A percentile compares a stretch with the other conserved stretches of the same genome.
These are phyloP conservation scores for Apophysomyces trapeziformis DNA, from an alignment of 371 early-diverging fungal genomes.

Conservation along the genomic window DNA sequence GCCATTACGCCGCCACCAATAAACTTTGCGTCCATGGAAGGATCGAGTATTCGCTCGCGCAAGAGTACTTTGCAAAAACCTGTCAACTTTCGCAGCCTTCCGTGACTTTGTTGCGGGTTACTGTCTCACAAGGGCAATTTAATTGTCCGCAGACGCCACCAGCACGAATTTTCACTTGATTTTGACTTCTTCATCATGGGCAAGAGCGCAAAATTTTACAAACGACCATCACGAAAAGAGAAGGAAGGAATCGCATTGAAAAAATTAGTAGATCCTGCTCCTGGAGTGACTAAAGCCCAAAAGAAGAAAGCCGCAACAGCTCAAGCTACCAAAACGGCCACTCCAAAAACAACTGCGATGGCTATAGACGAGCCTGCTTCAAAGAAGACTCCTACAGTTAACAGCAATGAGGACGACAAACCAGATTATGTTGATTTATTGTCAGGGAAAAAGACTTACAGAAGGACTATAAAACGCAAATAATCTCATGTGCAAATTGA, in stretches of 20 bases:
- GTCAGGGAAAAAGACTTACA: constrained; percentile 51
- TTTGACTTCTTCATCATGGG: constrained; percentile 45
- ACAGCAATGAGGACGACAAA: constrained; percentile 20
- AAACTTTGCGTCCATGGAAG: too few species aligned
- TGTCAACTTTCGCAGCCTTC: too few species aligned
- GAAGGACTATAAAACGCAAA: constrained; percentile 44
- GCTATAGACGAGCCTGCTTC: constrained; percentile 27
- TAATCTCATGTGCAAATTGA: constrained; percentile 5
- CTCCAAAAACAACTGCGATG: constrained; percentile 22
- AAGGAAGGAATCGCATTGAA: constrained; percentile 53
- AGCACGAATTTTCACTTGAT: too few species aligned
- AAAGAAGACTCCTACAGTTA: constrained; percentile 21
- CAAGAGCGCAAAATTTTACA: constrained; percentile 65
- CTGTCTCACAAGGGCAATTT: too few species aligned
- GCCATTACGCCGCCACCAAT: too few species aligned
- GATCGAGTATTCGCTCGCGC: too few species aligned
- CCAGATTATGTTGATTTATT: constrained; percentile 55
- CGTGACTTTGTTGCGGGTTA: too few species aligned
- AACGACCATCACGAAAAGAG: constrained; percentile 62
- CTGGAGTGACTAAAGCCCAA: constrained; percentile 23
- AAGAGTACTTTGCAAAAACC: too few species aligned
- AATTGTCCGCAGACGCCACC: too few species aligned
- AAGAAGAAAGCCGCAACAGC: constrained; percentile 22
- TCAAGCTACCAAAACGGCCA: constrained; percentile 20
- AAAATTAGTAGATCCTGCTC: constrained; percentile 27